These are phyloP conservation scores for Chalciporus sp. DNA, from an alignment of 1,284 basidiomycete genomes.

Conservation along the genomic window DNA sequence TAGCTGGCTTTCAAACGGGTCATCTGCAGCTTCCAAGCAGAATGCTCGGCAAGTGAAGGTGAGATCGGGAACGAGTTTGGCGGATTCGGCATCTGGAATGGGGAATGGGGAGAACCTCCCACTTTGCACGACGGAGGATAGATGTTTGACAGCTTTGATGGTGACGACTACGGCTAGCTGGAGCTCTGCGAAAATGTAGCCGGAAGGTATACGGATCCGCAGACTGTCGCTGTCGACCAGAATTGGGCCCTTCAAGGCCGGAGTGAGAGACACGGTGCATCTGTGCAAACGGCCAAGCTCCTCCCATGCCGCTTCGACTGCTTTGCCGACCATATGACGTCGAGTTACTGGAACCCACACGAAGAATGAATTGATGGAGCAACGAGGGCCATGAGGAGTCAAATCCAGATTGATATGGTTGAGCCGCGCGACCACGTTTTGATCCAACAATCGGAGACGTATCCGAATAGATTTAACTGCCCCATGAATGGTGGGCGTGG, in stretches of 20 bases:
- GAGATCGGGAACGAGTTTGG: slow-evolving; percentile 74
- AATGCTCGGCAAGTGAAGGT: slow-evolving; percentile 62
- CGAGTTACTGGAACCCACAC: slow-evolving; percentile 48
- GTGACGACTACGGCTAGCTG: slow-evolving; percentile 68
- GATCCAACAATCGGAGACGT: slow-evolving; percentile 47
- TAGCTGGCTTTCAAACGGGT: slow-evolving; percentile 82
- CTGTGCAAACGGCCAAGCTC: slow-evolving; percentile 71
- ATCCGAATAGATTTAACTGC: slow-evolving; percentile 49
- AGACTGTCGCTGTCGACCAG: slow-evolving; percentile 65
- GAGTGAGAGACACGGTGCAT: slow-evolving; percentile 49
- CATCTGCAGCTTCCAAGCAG: slow-evolving; percentile 85
- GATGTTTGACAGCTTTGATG: slow-evolving; percentile 69
- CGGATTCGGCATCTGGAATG: slow-evolving; percentile 64
- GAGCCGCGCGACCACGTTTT: slow-evolving; percentile 50
- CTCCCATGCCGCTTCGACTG: slow-evolving; percentile 63
- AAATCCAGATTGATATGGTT: slow-evolving; percentile 42
- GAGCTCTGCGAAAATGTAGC: slow-evolving; percentile 75
- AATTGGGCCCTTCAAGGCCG: slow-evolving; percentile 39
- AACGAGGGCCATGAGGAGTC: slow-evolving; percentile 18
- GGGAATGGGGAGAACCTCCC: slow-evolving; percentile 52
- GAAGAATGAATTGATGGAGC: slow-evolving; percentile 42
- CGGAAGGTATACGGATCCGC: slow-evolving; percentile 78
- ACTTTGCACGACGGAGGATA: slow-evolving; percentile 50
- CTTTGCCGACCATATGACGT: slow-evolving; percentile 27
- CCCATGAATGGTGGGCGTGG: slow-evolving; percentile 34